Conservation (phyloP, 2,329 filamentous ascomycete genomes). For the Thelonectria discophora region DNA sequence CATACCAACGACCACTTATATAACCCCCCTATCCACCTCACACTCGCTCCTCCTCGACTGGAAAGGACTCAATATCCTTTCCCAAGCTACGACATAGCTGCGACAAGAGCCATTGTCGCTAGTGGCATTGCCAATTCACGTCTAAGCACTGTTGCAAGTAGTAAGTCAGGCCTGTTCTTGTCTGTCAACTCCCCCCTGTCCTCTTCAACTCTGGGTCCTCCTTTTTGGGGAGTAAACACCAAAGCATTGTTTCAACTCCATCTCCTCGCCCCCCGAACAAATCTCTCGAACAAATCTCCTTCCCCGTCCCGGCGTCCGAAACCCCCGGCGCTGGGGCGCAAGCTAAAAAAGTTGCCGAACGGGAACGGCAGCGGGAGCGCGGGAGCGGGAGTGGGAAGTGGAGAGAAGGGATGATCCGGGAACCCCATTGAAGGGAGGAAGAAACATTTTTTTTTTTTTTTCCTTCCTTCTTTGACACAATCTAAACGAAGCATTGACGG, state of each 20-base stretch:
- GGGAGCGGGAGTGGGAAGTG: slow-evolving; percentile 24
- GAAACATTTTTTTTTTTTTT: neutral
- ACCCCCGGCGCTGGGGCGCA: slow-evolving; percentile 21
- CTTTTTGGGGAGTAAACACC: no score
- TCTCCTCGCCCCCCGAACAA: neutral
- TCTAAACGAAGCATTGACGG: neutral
- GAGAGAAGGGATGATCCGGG: slow-evolving; percentile 23
- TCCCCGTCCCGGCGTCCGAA: neutral
- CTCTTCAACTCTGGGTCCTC: neutral
- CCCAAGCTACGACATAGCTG: no score
- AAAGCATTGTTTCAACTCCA: neutral
- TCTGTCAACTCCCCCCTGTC: neutral
- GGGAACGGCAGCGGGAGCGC: slow-evolving; percentile 24
- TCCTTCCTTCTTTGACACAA: no score
- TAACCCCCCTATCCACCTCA: no score
- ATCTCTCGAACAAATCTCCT: neutral
- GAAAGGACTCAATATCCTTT: no score
- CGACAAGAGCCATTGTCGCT: no score
- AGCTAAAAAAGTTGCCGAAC: slow-evolving; percentile 25
- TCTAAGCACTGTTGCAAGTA: slow-evolving; percentile 7
- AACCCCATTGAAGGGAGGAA: slow-evolving; percentile 1
- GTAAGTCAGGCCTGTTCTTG: slow-evolving; percentile 1
- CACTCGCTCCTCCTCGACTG: no score
- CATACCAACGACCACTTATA: no score
- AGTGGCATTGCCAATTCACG: neutral